Evolutionary conservation across 352 stramenopile species (phyloP).

Genomic region (Phytophthora megakarya): DNA sequence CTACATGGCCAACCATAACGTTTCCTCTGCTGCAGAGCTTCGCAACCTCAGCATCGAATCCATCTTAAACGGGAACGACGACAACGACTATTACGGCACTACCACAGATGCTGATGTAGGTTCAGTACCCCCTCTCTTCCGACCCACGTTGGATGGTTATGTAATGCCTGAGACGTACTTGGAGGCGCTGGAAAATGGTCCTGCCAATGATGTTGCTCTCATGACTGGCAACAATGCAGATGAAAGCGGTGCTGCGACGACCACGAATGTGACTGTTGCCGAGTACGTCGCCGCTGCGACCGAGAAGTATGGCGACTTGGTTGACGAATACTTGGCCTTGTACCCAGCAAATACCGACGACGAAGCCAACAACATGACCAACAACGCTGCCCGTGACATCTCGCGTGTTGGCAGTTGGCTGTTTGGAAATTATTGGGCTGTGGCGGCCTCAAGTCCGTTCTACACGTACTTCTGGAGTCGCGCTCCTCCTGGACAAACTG

Average conservation of each 20-base stretch:
- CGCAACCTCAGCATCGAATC: background rate
- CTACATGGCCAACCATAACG: background rate
- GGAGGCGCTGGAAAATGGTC: slow-evolving; percentile 5
- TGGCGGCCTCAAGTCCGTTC: background rate
- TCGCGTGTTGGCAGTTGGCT: slow-evolving; percentile 23
- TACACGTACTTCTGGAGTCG: slow-evolving; percentile 26
- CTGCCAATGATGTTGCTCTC: slow-evolving; percentile 20
- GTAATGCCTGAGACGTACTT: slow-evolving; percentile 16
- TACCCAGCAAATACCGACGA: slow-evolving; percentile 18
- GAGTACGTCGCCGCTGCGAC: slow-evolving; percentile 14
- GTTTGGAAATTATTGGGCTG: slow-evolving; percentile 18
- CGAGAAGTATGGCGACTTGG: slow-evolving; percentile 16
- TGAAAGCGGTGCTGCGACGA: slow-evolving; percentile 17
- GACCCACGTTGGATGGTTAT: slow-evolving; percentile 1
- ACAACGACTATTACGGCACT: background rate
- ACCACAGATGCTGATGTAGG: background rate
- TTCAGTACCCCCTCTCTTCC: background rate
- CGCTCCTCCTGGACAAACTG: slow-evolving; percentile 19
- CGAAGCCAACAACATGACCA: slow-evolving; percentile 13
- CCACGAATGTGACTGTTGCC: slow-evolving; percentile 25
- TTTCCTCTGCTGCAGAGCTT: background rate
- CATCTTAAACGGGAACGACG: background rate
- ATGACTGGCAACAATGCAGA: slow-evolving; percentile 29
- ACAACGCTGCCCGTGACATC: slow-evolving; percentile 12
- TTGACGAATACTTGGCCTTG: slow-evolving; percentile 17